These are phyloP conservation scores for Cyclotella baltica DNA, from an alignment of 108 stramenopile genomes.

Conservation along the genomic window DNA sequence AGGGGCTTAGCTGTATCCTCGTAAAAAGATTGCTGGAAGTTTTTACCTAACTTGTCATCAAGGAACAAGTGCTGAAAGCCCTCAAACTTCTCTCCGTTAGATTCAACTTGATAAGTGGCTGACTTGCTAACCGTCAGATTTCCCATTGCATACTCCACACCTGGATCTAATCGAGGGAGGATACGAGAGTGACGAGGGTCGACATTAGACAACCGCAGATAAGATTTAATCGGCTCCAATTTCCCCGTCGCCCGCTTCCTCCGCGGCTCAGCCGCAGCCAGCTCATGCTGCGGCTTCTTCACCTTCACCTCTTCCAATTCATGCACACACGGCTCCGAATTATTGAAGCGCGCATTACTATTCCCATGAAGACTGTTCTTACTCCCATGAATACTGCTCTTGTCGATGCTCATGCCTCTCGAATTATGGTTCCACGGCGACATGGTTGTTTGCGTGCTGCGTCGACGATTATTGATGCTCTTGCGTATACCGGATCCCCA, in stretches of 20 bases:
- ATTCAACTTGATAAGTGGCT: conserved; percentile 27
- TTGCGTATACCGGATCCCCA: too few relatives aligned
- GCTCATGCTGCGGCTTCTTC: background rate
- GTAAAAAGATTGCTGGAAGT: conserved; percentile 14
- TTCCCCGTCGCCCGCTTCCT: background rate
- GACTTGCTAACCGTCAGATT: conserved; percentile 17
- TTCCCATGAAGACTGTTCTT: conserved; percentile 3
- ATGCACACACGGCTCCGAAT: background rate
- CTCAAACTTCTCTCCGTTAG: conserved; percentile 18
- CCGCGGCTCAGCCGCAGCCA: background rate
- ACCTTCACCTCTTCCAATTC: background rate
- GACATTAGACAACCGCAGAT: conserved; percentile 15
- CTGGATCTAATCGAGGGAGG: conserved; percentile 8
- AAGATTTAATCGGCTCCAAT: conserved; percentile 25
- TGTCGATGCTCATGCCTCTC: background rate
- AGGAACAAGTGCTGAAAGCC: conserved; percentile 22
- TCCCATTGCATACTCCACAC: conserved; percentile 1
- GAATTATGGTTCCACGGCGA: too few relatives aligned
- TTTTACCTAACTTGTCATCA: conserved; percentile 7
- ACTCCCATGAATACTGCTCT: background rate
- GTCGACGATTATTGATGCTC: background rate
- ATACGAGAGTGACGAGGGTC: conserved; percentile 5
- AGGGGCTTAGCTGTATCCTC: conserved; percentile 12
- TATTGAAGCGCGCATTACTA: too few relatives aligned
- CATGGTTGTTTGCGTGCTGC: background rate